Evolutionary conservation across 208 protist genomes (phyloP).

Genomic region (Entamoeba invadens): DNA sequence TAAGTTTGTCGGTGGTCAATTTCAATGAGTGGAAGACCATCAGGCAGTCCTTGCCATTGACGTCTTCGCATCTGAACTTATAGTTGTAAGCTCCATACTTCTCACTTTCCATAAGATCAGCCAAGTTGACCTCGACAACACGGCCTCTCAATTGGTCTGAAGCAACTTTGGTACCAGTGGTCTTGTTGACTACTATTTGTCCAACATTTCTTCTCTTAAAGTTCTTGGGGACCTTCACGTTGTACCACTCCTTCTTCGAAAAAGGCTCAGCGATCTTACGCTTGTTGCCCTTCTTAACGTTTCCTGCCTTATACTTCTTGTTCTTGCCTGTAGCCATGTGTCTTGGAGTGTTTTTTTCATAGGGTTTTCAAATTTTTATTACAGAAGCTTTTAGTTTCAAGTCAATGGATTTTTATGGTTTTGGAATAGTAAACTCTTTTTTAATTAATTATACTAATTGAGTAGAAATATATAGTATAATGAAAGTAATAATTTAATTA

Average conservation of each 20-base stretch:
- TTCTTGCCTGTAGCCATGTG: neutral
- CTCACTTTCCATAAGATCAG: conserved; percentile 76
- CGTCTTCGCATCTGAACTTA: conserved; percentile 77
- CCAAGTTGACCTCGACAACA: conserved; percentile 83
- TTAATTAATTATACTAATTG: too few relatives aligned
- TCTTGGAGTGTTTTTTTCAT: neutral
- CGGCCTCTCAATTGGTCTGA: conserved; percentile 77
- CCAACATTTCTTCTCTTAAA: conserved; percentile 77
- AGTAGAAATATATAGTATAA: too few relatives aligned
- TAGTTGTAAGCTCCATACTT: conserved; percentile 77
- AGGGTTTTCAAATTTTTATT: neutral
- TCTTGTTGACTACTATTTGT: conserved; percentile 89
- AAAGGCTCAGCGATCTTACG: conserved; percentile 69
- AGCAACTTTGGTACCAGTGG: conserved; percentile 65
- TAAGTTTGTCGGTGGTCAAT: conserved; percentile 89
- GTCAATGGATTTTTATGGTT: too few relatives aligned
- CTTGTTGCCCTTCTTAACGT: neutral
- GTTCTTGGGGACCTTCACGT: conserved; percentile 76
- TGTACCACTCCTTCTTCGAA: conserved; percentile 96
- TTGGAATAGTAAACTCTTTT: too few relatives aligned
- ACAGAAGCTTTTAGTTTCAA: too few relatives aligned
- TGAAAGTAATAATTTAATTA: too few relatives aligned
- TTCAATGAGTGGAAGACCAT: conserved; percentile 93
- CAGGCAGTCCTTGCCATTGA: conserved; percentile 76
- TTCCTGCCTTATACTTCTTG: neutral